phyloP scores from a whole-genome alignment of 148 eudicot genomes.

The Pouteria glomerata region DNA sequence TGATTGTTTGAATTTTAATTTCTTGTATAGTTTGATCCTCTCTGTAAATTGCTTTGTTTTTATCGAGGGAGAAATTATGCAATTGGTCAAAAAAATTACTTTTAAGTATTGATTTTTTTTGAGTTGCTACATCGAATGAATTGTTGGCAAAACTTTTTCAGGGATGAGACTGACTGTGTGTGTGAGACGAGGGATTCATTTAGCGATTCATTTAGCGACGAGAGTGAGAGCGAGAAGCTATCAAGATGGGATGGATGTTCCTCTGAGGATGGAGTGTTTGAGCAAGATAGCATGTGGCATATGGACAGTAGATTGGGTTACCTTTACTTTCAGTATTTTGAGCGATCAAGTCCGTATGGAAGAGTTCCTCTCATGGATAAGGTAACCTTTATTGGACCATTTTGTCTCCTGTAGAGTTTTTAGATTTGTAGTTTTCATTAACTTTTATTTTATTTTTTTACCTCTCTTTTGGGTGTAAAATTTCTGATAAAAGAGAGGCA shows the following conservation, averaged over 20 bases:
- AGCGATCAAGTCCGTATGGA: conserved; percentile 78
- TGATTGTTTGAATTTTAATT: no score
- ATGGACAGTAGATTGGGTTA: conserved; percentile 71
- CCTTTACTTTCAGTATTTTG: conserved; percentile 81
- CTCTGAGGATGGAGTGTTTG: conserved; percentile 72
- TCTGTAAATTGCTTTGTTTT: no score
- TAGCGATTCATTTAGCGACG: conserved; percentile 91
- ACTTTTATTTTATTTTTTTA: no score
- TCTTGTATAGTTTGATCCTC: no score
- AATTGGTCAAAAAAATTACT: no score
- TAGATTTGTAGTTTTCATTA: no score
- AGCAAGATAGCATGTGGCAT: conserved; percentile 56
- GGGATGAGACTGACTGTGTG: conserved; percentile 65
- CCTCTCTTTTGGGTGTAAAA: no score
- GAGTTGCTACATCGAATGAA: no score
- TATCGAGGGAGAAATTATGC: no score
- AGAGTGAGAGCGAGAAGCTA: conserved; percentile 80
- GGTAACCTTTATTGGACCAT: conserved; percentile 36
- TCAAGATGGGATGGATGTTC: conserved; percentile 94
- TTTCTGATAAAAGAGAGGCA: conserved; percentile 18
- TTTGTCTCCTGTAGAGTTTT: no score
- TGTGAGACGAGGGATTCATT: conserved; percentile 78
- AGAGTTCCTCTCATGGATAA: conserved; percentile 96
- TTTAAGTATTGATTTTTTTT: no score
- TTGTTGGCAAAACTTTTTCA: conserved; percentile 16